Percentiles rank a stretch among this genome's conserved stretches.
Conservation (phyloP, 805 yeast species). For the Spathaspora arborariae region DNA sequence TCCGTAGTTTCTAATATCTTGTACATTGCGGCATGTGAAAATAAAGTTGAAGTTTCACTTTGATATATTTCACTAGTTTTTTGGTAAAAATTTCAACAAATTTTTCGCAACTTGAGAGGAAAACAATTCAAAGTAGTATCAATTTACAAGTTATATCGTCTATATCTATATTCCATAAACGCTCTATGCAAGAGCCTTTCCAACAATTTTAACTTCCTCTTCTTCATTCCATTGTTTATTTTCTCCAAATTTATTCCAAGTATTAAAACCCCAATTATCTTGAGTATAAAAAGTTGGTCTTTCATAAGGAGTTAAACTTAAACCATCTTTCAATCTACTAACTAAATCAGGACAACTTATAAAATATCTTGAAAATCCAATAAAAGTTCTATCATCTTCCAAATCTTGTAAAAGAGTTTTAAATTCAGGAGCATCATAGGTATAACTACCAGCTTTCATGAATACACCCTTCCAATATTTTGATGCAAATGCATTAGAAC, state of each 20-base stretch:
- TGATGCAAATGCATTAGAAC: constrained; percentile 19
- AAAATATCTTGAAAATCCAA: constrained; percentile 36
- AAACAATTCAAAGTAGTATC: no score
- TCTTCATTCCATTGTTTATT: constrained; percentile 8
- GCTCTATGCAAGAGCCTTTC: constrained; percentile 7
- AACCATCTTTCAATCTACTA: constrained; percentile 34
- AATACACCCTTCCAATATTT: constrained; percentile 26
- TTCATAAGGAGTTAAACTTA: constrained; percentile 32
- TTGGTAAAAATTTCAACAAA: no score
- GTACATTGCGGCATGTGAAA: no score
- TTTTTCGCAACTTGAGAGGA: no score
- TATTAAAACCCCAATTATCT: constrained; percentile 20
- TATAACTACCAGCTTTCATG: constrained; percentile 18
- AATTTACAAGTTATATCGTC: no score
- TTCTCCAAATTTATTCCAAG: constrained; percentile 16
- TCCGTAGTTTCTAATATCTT: no score
- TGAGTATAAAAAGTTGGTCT: constrained; percentile 37
- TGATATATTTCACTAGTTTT: no score
- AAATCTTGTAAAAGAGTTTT: constrained; percentile 12
- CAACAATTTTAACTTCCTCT: constrained; percentile 10
- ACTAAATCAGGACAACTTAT: constrained; percentile 45
- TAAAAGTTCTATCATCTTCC: constrained; percentile 33
- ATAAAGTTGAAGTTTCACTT: no score
- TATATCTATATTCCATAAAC: no score
- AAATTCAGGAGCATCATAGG: constrained; percentile 20